These are phyloP conservation scores for Diaporthe caulivora DNA, from an alignment of 2,329 filamentous ascomycete species.

Conservation along the genomic window DNA sequence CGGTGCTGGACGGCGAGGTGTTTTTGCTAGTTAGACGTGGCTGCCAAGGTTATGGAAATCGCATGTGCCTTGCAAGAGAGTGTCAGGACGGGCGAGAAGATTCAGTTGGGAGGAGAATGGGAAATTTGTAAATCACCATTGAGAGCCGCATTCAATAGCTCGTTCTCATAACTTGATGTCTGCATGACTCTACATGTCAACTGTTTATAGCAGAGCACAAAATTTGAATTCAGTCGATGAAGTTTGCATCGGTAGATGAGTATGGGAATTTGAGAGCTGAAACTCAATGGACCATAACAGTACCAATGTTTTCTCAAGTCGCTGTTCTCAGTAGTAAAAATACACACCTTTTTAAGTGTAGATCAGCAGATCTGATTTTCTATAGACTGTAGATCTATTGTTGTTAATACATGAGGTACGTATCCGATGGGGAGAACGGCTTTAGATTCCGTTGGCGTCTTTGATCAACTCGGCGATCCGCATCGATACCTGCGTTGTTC, in stretches of 20 bases:
- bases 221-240: not conserved
- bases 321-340: too few relatives aligned
- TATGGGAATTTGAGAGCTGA: too few relatives aligned
- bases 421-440: not conserved
- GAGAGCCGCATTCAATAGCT: not conserved
- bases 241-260: too few relatives aligned
- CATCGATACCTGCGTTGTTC: constrained; percentile 49
- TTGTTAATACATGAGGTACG: not conserved
- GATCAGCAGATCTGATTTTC: not conserved
- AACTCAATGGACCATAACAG: too few relatives aligned
- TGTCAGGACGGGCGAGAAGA: not conserved
- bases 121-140: not conserved
- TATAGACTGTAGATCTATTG: not conserved
- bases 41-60: constrained; percentile 33
- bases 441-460: constrained; percentile 25
- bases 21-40: constrained; percentile 23
- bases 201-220: not conserved
- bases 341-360: too few relatives aligned
- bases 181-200: too few relatives aligned
- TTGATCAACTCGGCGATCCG: constrained; percentile 48
- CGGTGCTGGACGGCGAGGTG: constrained; percentile 28
- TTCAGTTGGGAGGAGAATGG: constrained; percentile 9
- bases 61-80: constrained; percentile 26
- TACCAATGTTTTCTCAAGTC: too few relatives aligned
- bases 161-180: too few relatives aligned